Conservation (phyloP, 2,329 filamentous ascomycete genomes). For the Fusarium clavum region DNA sequence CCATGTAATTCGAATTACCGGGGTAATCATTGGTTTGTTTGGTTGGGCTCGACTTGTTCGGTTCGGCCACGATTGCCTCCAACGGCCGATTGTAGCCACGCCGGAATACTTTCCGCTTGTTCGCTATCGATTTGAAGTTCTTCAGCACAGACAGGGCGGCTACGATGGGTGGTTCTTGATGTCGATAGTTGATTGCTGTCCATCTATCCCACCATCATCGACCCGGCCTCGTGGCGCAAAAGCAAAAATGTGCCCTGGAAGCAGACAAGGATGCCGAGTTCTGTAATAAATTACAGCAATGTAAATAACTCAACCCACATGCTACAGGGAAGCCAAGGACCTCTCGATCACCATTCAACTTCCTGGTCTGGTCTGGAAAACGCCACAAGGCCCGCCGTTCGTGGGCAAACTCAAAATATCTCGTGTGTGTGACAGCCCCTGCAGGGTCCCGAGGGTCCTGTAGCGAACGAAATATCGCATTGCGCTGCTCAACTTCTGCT, state of each 20-base stretch:
- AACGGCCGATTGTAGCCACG: slow-evolving; percentile 34
- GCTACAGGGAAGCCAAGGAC: slow-evolving; percentile 14
- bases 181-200: neutral
- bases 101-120: slow-evolving; percentile 35
- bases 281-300: neutral
- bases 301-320: slow-evolving; percentile 30
- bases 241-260: neutral
- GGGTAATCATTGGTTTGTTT: slow-evolving; percentile 6
- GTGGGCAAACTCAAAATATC: slow-evolving; percentile 31
- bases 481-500: slow-evolving; percentile 16
- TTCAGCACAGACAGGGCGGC: slow-evolving; percentile 14
- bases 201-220: neutral
- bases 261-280: slow-evolving; percentile 3
- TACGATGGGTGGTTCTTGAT: neutral
- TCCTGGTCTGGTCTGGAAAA: slow-evolving; percentile 31
- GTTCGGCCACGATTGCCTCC: slow-evolving; percentile 10
- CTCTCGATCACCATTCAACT: slow-evolving; percentile 22
- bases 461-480: slow-evolving; percentile 20
- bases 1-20: slow-evolving; percentile 17
- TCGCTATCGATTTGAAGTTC: neutral
- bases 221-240: slow-evolving; percentile 16
- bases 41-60: neutral
- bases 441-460: slow-evolving; percentile 33
- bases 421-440: slow-evolving; percentile 39
- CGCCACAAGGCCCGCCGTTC: slow-evolving; percentile 44